Evolutionary conservation across 2,329 filamentous ascomycete genomes (phyloP), one percentile per base, ranked within the genome.

Genomic region (Cladosporium sp.): DNA sequence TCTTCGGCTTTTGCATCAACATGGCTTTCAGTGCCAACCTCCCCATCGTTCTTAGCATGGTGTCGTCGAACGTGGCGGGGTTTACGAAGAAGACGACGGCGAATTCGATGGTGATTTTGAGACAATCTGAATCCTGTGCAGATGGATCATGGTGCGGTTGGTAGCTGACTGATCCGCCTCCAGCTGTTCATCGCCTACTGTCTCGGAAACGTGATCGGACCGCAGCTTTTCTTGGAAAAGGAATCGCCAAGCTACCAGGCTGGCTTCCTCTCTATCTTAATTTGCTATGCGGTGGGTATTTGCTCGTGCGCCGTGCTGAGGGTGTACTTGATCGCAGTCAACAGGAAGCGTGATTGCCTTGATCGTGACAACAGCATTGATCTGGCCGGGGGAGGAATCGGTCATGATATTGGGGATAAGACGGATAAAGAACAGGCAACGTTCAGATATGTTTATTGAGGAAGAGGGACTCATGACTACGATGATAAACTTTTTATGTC

Each of bases 101-200:
- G 22, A 47, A 47, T 28, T 47, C 42, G 4, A 47, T 47, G 42
- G 42, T 47, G n/a, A 25, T n/a, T n/a, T n/a, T n/a, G n/a, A n/a
- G n/a, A n/a, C n/a, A n/a, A n/a, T n/a, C n/a, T n/a, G 19, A 15
- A 7, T 32, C 28, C 8, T 32, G 28, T 32, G 8, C 4, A 10
- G 12, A 32, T 32, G 12, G 3, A n/a, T 32, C 8, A 32, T 9
- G 28, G 8, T 32, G 9, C 28, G 28, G 12, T 32, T 2, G 28
- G 8, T 25, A 25, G 22, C 42, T 47, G 22, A 47, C 22, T 28
- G 19, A 15, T 5, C 8, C 22, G 3, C 12, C 39, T 20, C 3
- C n/a, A 47, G 42, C 12, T 47, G 13, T 47, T 47, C 42, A 28
- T 47, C 7, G 42, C 42, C 20, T 47, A 47, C 59, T 37, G 35